These are phyloP conservation scores for Coelastrella sp. DNA, from an alignment of 139 green algal genomes.

Conservation along the genomic window DNA sequence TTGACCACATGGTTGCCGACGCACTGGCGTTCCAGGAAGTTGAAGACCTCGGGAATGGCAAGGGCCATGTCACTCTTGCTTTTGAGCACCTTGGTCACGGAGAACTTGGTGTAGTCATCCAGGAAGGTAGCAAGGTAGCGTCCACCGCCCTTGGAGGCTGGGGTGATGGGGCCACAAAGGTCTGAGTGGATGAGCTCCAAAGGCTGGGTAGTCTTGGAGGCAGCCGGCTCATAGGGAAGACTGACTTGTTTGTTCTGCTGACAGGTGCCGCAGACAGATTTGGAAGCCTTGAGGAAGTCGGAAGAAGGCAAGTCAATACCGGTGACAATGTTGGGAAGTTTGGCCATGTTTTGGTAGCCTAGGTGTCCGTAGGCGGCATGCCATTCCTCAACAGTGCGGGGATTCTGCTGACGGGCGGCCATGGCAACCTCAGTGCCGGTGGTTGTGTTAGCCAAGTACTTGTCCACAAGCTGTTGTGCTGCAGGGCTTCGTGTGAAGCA, in stretches of 20 bases:
- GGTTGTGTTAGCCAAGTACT: not conserved
- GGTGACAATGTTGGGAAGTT: not conserved
- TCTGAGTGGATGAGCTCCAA: conserved; percentile 2
- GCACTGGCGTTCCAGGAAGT: not conserved
- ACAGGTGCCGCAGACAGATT: not conserved
- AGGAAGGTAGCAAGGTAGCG: not conserved
- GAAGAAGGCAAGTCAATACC: not conserved
- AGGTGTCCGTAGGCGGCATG: not conserved
- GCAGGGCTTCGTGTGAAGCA: not conserved
- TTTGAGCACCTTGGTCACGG: not conserved
- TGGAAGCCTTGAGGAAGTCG: not conserved
- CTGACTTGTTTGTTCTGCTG: not conserved
- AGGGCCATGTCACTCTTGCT: not conserved
- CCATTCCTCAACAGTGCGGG: not conserved
- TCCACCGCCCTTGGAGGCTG: not conserved
- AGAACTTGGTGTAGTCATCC: conserved; percentile 8
- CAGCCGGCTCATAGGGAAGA: not conserved
- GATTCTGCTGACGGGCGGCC: not conserved
- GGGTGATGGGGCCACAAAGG: not conserved
- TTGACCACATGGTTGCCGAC: not conserved
- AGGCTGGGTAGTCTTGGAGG: not conserved
- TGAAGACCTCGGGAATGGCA: not conserved
- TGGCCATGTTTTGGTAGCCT: not conserved
- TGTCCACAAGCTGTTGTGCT: not conserved
- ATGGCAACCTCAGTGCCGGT: not conserved